Conservation (phyloP, 306 rosid genomes). For the Spatholobus suberectus region DNA sequence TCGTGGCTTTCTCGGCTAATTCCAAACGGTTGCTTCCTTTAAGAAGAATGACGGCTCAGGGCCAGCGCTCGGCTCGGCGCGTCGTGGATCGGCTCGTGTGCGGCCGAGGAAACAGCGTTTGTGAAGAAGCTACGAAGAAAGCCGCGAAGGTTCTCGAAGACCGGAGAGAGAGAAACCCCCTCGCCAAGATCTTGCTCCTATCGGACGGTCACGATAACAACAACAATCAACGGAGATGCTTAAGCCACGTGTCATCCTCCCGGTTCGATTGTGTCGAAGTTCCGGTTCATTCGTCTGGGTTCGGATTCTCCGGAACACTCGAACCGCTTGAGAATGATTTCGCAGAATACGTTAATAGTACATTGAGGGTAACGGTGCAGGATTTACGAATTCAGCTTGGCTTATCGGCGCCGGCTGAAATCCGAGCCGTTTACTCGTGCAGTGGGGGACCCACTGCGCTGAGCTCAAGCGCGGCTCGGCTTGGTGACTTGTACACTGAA, state of each 20-base stretch:
- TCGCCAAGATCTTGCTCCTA: slow-evolving; percentile 54
- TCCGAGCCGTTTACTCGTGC: slow-evolving; percentile 57
- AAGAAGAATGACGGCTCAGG: slow-evolving; percentile 59
- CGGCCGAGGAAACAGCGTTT: slow-evolving; percentile 45
- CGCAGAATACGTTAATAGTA: background rate
- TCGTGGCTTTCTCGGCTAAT: slow-evolving; percentile 58
- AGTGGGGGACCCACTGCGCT: slow-evolving; percentile 51
- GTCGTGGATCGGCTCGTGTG: slow-evolving; percentile 55
- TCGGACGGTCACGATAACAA: slow-evolving; percentile 52
- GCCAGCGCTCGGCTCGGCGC: slow-evolving; percentile 62
- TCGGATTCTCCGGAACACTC: no score
- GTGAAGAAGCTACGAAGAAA: slow-evolving; percentile 57
- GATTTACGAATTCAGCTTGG: slow-evolving; percentile 62
- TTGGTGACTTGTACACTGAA: slow-evolving; percentile 69
- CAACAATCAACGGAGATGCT: slow-evolving; percentile 21
- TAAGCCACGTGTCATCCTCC: slow-evolving; percentile 43
- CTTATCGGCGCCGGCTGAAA: slow-evolving; percentile 51
- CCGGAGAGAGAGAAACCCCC: slow-evolving; percentile 62
- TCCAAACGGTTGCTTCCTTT: slow-evolving; percentile 56
- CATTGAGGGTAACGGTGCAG: slow-evolving; percentile 57
- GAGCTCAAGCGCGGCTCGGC: slow-evolving; percentile 47
- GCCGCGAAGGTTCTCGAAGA: slow-evolving; percentile 69
- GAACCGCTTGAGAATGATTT: background rate
- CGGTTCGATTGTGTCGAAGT: slow-evolving; percentile 59
- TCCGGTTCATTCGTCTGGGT: slow-evolving; percentile 60